phyloP scores from a whole-genome alignment of 768 basidiomycete species.

The button mushroom (Agaricus bisporus) region DNA sequence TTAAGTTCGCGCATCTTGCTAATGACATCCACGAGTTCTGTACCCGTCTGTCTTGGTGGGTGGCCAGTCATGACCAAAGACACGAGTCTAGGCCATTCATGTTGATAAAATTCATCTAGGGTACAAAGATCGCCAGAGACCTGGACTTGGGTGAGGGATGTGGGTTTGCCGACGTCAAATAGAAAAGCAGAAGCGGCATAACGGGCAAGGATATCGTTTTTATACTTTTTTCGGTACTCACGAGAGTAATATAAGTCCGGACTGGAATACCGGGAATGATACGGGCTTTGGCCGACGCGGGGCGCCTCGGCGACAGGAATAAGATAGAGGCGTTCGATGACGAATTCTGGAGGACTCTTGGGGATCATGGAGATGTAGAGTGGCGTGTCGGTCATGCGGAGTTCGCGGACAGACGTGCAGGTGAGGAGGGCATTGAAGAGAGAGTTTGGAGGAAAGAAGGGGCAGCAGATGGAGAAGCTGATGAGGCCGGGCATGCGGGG shows the following conservation, averaged over 20 bases:
- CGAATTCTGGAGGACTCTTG: conserved; percentile 22
- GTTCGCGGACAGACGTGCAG: conserved; percentile 27
- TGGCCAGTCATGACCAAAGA: conserved; percentile 35
- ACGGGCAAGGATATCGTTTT: conserved; percentile 26
- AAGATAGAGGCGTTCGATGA: conserved; percentile 28
- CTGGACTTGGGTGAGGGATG: conserved; percentile 28
- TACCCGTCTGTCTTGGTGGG: conserved; percentile 22
- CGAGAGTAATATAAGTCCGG: conserved; percentile 27
- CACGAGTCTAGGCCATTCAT: conserved; percentile 29
- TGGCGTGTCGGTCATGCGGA: conserved; percentile 34
- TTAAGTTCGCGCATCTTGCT: conserved; percentile 26
- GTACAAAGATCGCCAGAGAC: conserved; percentile 31
- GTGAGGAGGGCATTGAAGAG: conserved; percentile 30
- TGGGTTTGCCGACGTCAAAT: conserved; percentile 25
- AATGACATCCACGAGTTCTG: conserved; percentile 26
- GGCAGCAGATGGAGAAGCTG: conserved; percentile 30
- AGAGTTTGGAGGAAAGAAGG: conserved; percentile 32
- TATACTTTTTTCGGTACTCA: conserved; percentile 32
- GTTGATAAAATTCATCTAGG: conserved; percentile 23
- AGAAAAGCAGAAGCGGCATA: conserved; percentile 24
- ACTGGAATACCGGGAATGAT: conserved; percentile 28
- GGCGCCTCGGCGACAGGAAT: conserved; percentile 35
- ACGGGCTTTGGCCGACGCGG: conserved; percentile 35
- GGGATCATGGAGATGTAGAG: conserved; percentile 29
- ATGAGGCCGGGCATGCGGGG: conserved; percentile 28